A percentile compares a stretch with the other conserved stretches of the same genome.
phyloP scores from a whole-genome alignment of 371 early-diverging fungal genomes.

The Mucor piriformis region DNA sequence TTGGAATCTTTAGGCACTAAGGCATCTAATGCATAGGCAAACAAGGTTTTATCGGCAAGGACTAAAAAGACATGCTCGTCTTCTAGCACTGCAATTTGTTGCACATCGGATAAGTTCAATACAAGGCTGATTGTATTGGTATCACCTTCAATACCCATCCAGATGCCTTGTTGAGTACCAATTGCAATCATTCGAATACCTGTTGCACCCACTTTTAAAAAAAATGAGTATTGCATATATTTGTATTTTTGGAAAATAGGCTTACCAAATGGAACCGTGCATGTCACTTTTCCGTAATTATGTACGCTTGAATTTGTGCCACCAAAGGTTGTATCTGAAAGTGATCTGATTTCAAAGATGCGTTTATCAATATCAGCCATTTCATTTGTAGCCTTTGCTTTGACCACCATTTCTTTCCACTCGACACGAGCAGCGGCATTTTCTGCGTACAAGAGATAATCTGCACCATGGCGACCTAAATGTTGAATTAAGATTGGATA shows the following conservation, averaged over 20 bases:
- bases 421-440: conserved; percentile 72
- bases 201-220: conserved; percentile 35
- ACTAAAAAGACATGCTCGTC: conserved; percentile 44
- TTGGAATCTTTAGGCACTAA: conserved; percentile 31
- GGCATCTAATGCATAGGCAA: conserved; percentile 59
- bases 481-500: conserved; percentile 47
- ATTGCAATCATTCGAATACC: conserved; percentile 70
- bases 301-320: conserved; percentile 11
- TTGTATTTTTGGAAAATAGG: no score
- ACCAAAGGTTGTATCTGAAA: conserved; percentile 48
- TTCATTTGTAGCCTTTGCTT: conserved; percentile 63
- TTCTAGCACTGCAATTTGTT: conserved; percentile 44
- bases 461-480: conserved; percentile 76
- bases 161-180: conserved; percentile 83
- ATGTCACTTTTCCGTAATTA: conserved; percentile 63
- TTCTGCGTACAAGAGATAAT: conserved; percentile 72
- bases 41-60: conserved; percentile 59
- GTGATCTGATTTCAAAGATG: conserved; percentile 65
- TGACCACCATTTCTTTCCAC: conserved; percentile 84
- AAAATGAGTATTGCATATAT: background rate
- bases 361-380: conserved; percentile 44
- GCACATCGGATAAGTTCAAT: conserved; percentile 36
- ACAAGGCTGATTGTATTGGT: conserved; percentile 37
- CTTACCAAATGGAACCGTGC: conserved; percentile 69
- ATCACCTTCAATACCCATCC: conserved; percentile 54